phyloP scores from a whole-genome alignment of 106 monocot species.

The Amphibolis antarctica region DNA sequence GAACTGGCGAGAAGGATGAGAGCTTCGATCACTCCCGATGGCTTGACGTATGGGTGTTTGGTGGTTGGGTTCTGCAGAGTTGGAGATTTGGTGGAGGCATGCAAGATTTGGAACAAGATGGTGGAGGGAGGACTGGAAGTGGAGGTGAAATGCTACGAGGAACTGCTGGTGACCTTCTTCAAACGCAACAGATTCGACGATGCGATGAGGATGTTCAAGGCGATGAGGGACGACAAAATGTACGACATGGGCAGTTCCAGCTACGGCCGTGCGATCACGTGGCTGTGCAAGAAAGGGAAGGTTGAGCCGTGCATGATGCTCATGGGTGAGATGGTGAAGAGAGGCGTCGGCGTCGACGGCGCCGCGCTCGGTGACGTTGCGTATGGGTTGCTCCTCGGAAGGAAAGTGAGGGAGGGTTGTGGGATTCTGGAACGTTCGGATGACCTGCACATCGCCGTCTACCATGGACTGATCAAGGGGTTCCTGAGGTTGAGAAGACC shows the following conservation, averaged over 20 bases:
- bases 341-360: slow-evolving; percentile 36
- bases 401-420: slow-evolving; percentile 46
- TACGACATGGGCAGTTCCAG: slow-evolving; percentile 17
- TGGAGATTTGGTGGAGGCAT: slow-evolving; percentile 38
- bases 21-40: slow-evolving; percentile 17
- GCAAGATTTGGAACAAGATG: slow-evolving; percentile 62
- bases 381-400: slow-evolving; percentile 44
- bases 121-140: slow-evolving; percentile 39
- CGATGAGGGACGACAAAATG: slow-evolving; percentile 25
- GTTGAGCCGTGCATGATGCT: slow-evolving; percentile 32
- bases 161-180: slow-evolving; percentile 50
- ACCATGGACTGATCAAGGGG: slow-evolving; percentile 80
- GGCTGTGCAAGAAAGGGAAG: slow-evolving; percentile 57
- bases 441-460: slow-evolving; percentile 14
- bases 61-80: slow-evolving; percentile 49
- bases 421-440: slow-evolving; percentile 18
- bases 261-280: slow-evolving; percentile 35
- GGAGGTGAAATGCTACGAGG: slow-evolving; percentile 33
- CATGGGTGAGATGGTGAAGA: slow-evolving; percentile 70
- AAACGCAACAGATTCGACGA: slow-evolving; percentile 50
- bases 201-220: slow-evolving; percentile 49
- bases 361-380: slow-evolving; percentile 31
- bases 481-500: slow-evolving; percentile 43
- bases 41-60: slow-evolving; percentile 32
- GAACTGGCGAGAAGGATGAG: slow-evolving; percentile 18